A percentile compares a stretch with the other conserved stretches of the same genome.
These are phyloP conservation scores for Chaetomidium leptoderma DNA, from an alignment of 495 filamentous ascomycete species.

Conservation along the genomic window DNA sequence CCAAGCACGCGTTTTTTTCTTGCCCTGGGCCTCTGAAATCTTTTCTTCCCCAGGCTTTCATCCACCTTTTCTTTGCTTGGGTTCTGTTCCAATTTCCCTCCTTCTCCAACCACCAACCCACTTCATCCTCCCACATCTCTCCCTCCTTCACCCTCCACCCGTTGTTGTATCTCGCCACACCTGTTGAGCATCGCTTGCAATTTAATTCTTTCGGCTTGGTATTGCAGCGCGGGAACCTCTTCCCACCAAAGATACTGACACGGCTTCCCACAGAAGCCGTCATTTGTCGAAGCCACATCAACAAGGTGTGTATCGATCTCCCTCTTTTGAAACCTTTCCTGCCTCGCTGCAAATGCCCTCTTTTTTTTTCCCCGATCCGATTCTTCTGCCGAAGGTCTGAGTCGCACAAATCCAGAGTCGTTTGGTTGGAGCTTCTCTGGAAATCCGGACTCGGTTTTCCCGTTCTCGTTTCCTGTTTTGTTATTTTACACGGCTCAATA, in stretches of 20 bases:
- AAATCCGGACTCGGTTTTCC: too few species aligned
- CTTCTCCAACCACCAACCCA: not conserved
- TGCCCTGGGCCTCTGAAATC: not conserved
- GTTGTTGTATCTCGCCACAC: not conserved
- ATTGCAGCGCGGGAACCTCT: not conserved
- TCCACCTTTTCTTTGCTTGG: not conserved
- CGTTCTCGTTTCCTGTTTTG: not conserved
- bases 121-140: not conserved
- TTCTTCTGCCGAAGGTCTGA: not conserved
- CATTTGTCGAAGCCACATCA: not conserved
- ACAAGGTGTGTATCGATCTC: not conserved
- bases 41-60: too few species aligned
- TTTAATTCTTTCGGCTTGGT: not conserved
- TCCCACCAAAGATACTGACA: not conserved
- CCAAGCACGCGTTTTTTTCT: slow-evolving; percentile 4
- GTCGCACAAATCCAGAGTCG: not conserved
- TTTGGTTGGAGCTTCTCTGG: not conserved
- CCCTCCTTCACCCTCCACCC: not conserved
- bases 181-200: not conserved
- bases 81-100: not conserved
- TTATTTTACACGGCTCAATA: not conserved
- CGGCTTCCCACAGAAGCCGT: not conserved
- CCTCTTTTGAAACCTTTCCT: not conserved
- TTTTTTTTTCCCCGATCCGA: not conserved
- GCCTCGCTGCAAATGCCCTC: not conserved